Evolutionary conservation across 2,329 filamentous ascomycete species (phyloP).

Genomic region (Harringtonia lauricola): DNA sequence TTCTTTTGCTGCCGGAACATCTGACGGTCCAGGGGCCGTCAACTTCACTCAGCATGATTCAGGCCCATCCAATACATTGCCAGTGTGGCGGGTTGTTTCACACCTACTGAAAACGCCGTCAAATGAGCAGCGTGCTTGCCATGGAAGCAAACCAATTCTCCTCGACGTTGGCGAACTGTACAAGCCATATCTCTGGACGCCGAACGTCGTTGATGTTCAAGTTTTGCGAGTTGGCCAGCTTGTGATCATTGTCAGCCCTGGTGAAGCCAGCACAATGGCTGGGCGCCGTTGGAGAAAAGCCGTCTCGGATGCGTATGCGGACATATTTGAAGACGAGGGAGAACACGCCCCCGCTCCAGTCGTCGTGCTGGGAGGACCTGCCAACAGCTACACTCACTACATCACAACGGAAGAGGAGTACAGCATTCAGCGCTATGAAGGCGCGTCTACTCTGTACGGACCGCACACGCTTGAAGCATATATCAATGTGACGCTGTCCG

Average conservation of each 20-base stretch:
- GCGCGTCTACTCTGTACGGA: slow-evolving; percentile 79
- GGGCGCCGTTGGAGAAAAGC: slow-evolving; percentile 77
- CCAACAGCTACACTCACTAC: slow-evolving; percentile 66
- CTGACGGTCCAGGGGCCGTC: slow-evolving; percentile 77
- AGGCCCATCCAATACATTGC: slow-evolving; percentile 51
- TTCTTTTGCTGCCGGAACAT: slow-evolving; percentile 82
- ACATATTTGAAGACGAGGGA: slow-evolving; percentile 21
- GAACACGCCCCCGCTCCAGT: slow-evolving; percentile 29
- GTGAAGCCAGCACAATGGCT: slow-evolving; percentile 87
- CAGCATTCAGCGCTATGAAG: slow-evolving; percentile 76
- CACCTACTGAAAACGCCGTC: slow-evolving; percentile 60
- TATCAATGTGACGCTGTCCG: slow-evolving; percentile 65
- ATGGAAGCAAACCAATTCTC: slow-evolving; percentile 72
- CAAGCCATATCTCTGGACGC: slow-evolving; percentile 74
- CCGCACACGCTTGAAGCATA: slow-evolving; percentile 77
- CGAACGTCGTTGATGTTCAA: slow-evolving; percentile 87
- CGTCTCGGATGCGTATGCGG: slow-evolving; percentile 41
- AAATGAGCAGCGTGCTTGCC: slow-evolving; percentile 61
- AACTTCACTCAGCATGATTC: slow-evolving; percentile 85
- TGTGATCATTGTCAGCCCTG: slow-evolving; percentile 72
- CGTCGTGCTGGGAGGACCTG: slow-evolving; percentile 75
- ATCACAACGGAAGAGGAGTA: slow-evolving; percentile 34
- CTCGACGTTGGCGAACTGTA: slow-evolving; percentile 78
- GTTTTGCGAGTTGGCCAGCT: slow-evolving; percentile 74
- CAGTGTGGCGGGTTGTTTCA: slow-evolving; percentile 70